Conservation (phyloP, 1,284 basidiomycete genomes). For the Ceratorhiza oryzae-sativae region DNA sequence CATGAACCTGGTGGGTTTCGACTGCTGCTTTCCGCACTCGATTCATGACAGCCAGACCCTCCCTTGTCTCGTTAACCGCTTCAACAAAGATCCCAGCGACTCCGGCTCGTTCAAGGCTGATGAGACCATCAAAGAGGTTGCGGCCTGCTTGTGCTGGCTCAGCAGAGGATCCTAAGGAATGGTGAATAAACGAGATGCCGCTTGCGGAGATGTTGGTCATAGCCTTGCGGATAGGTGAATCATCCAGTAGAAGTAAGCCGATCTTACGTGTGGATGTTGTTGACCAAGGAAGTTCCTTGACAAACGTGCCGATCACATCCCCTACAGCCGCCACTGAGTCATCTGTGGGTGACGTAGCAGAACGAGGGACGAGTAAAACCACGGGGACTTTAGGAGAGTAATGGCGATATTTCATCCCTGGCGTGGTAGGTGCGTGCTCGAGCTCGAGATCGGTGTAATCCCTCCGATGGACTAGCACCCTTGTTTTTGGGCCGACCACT, state of each 20-base stretch:
- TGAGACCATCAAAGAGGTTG: conserved; percentile 86
- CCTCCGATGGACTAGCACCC: conserved; percentile 75
- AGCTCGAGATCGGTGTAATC: conserved; percentile 72
- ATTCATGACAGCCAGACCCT: conserved; percentile 97
- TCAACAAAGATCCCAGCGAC: conserved; percentile 91
- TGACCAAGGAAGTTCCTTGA: conserved; percentile 20
- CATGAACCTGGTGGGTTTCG: conserved; percentile 60
- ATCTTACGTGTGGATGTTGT: conserved; percentile 55
- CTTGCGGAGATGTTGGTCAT: conserved; percentile 51
- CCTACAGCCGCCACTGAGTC: conserved; percentile 47
- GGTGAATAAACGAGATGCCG: conserved; percentile 49
- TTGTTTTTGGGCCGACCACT: conserved; percentile 54
- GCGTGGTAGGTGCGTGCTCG: conserved; percentile 86
- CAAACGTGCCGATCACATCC: conserved; percentile 47
- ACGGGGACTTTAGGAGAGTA: conserved; percentile 92
- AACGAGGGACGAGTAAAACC: conserved; percentile 72
- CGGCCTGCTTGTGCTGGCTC: conserved; percentile 77
- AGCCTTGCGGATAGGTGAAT: conserved; percentile 55
- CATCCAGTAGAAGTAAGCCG: conserved; percentile 73
- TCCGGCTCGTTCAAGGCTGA: conserved; percentile 76
- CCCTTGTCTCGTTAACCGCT: conserved; percentile 78
- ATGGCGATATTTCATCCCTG: conserved; percentile 99
- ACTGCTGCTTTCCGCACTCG: conserved; percentile 94
- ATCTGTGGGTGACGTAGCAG: conserved; percentile 48
- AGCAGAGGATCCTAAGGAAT: conserved; percentile 65